phyloP scores from a whole-genome alignment of 2,329 filamentous ascomycete genomes.

The Beauveria asiatica region DNA sequence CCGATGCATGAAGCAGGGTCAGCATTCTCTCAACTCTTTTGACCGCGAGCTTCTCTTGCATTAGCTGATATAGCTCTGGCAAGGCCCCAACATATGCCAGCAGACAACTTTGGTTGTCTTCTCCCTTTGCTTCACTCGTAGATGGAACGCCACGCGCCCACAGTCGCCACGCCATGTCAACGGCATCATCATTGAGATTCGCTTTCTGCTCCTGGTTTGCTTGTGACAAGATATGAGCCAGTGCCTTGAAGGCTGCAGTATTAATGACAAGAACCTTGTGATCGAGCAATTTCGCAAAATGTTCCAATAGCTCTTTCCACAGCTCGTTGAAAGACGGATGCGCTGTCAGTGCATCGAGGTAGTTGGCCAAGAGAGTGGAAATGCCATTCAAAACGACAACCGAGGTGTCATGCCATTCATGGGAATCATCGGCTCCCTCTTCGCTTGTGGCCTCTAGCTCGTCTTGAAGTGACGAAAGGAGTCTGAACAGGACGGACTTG shows the following conservation, averaged over 20 bases:
- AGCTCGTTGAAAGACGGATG: slow-evolving; percentile 60
- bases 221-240: slow-evolving; percentile 53
- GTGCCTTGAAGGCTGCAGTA: slow-evolving; percentile 60
- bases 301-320: slow-evolving; percentile 66
- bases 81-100: slow-evolving; percentile 74
- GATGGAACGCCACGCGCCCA: slow-evolving; percentile 61
- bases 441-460: slow-evolving; percentile 37
- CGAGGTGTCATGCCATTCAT: slow-evolving; percentile 66
- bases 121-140: slow-evolving; percentile 26
- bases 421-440: slow-evolving; percentile 32
- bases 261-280: slow-evolving; percentile 61
- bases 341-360: slow-evolving; percentile 62
- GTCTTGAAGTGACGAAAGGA: slow-evolving; percentile 61
- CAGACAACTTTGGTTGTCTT: slow-evolving; percentile 73
- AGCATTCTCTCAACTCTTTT: slow-evolving; percentile 61
- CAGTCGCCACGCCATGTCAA: slow-evolving; percentile 58
- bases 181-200: slow-evolving; percentile 40
- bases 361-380: slow-evolving; percentile 64
- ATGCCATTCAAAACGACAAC: slow-evolving; percentile 67
- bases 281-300: slow-evolving; percentile 56
- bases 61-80: slow-evolving; percentile 68
- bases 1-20: slow-evolving; percentile 58
- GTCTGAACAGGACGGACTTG: slow-evolving; percentile 69
- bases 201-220: slow-evolving; percentile 34
- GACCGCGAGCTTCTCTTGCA: slow-evolving; percentile 53